A percentile compares a stretch with the other conserved stretches of the same genome.
Evolutionary conservation across 2,329 filamentous ascomycete genomes (phyloP).

Genomic region (Trichophaea hybrida): DNA sequence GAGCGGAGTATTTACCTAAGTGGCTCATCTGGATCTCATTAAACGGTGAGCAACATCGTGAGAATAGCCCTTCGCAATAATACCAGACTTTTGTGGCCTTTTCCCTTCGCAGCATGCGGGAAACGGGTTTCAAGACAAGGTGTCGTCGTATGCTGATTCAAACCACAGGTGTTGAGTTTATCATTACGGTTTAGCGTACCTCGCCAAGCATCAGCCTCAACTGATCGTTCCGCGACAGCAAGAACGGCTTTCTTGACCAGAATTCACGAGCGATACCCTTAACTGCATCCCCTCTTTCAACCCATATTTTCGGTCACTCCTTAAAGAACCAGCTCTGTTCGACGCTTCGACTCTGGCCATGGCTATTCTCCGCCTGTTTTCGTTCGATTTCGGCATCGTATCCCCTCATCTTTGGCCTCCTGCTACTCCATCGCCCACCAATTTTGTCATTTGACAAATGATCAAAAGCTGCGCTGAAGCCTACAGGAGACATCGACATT

Average conservation of each 20-base stretch:
- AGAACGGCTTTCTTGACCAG: not conserved
- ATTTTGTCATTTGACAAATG: not conserved
- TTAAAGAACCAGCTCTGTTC: not conserved
- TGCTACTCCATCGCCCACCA: not conserved
- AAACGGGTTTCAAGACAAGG: too few relatives aligned
- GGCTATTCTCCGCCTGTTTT: not conserved
- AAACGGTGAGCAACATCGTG: too few relatives aligned
- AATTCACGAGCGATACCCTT: not conserved
- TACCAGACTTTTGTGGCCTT: too few relatives aligned
- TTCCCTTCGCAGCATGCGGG: too few relatives aligned
- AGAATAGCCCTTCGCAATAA: too few relatives aligned
- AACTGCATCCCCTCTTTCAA: not conserved
- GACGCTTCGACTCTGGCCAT: not conserved
- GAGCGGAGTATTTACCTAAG: too few relatives aligned
- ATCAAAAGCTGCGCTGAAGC: not conserved
- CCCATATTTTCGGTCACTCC: not conserved
- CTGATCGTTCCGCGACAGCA: not conserved
- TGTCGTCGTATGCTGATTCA: too few relatives aligned
- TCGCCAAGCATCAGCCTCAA: not conserved
- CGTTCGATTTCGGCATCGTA: not conserved
- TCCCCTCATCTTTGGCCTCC: not conserved
- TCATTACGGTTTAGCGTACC: not conserved
- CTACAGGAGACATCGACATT: too few relatives aligned
- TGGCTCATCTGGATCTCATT: too few relatives aligned
- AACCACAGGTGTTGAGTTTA: too few relatives aligned